Base-by-base conservation (phyloP, 176 grass and related monocot species). In the Avena insularis region DNA sequence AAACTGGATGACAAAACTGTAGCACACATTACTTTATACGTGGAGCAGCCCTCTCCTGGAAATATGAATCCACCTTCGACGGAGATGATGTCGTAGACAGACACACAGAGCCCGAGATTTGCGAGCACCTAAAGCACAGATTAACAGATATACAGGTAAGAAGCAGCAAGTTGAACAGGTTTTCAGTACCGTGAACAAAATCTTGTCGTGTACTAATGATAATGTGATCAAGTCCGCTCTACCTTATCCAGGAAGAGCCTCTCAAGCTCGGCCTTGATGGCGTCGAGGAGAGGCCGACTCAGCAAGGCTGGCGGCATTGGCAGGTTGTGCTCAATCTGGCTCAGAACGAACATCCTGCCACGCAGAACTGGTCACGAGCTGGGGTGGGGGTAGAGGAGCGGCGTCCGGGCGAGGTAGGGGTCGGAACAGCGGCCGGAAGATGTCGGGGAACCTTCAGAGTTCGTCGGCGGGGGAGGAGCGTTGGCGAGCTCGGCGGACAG, bases 211-310 rank as follows among this genome's bases (percentile, higher is more conserved):
- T 19, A 9, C 61, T 51, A 16, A 27, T 64, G 58, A 62, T 80
- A 63, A 9, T 47, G 58, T 46, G 12, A n/a, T 9, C 12, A 29
- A 36, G 12, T 20, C 27, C 9, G 14, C 9, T 8, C 62, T 62
- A 98, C 97, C 97, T 94, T 98, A 83, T 98, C 92, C 45, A 96
- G 60, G 71, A 93, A 98, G 68, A 96, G 83, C 65, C 86, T 94
- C 82, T 96, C 92, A 33, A 98, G 92, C 90, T 94, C 87, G 12
- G 79, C 82, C 79, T 91, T 93, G 75, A 98, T 87, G 82, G 94
- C 92, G 13, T 91, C 90, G 1, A 77, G 33, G 23, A 98, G 87
- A 62, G 94, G 92, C 25, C 80, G 89, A 82, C 29, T 94, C 88
- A 98, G 76, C 76, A 98, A 31, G 77, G 88, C 85, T 45, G 96